Conservation (phyloP, 345 rosid species). For the Gossypium rotundifolium region DNA sequence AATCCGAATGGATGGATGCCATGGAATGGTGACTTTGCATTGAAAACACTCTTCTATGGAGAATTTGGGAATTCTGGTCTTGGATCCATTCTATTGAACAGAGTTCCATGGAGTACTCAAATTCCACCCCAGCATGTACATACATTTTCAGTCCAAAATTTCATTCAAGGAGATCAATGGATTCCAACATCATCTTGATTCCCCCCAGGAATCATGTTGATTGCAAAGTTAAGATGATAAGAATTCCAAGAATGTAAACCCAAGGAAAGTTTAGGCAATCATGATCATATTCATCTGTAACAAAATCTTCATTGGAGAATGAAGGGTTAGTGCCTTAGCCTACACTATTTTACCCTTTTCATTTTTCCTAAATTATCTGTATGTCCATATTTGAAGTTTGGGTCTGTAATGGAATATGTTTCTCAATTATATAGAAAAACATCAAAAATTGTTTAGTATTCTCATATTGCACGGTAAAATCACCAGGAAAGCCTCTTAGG, state of each 20-base stretch:
- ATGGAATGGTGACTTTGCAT: slow-evolving; percentile 59
- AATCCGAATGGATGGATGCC: slow-evolving; percentile 75
- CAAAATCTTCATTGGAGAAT: not conserved
- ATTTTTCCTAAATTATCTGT: not conserved
- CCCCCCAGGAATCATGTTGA: not conserved
- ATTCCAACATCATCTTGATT: slow-evolving; percentile 35
- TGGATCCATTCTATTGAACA: slow-evolving; percentile 39
- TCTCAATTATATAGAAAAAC: not conserved
- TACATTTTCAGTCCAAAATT: slow-evolving; percentile 58
- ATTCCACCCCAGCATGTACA: slow-evolving; percentile 50
- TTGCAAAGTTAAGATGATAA: not conserved
- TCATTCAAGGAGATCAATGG: slow-evolving; percentile 86
- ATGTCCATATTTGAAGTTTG: not conserved
- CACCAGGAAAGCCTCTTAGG: no score
- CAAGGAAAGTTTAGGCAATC: not conserved
- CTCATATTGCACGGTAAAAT: not conserved
- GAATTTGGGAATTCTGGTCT: slow-evolving; percentile 68
- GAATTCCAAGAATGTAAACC: not conserved
- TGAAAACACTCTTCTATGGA: slow-evolving; percentile 80
- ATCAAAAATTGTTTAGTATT: not conserved
- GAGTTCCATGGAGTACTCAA: slow-evolving; percentile 77
- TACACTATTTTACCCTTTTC: not conserved
- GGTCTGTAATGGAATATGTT: not conserved
- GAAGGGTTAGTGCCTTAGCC: not conserved
- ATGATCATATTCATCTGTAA: not conserved